Evolutionary conservation across 768 basidiomycete genomes (phyloP).

Genomic region (Mrakia frigida): DNA sequence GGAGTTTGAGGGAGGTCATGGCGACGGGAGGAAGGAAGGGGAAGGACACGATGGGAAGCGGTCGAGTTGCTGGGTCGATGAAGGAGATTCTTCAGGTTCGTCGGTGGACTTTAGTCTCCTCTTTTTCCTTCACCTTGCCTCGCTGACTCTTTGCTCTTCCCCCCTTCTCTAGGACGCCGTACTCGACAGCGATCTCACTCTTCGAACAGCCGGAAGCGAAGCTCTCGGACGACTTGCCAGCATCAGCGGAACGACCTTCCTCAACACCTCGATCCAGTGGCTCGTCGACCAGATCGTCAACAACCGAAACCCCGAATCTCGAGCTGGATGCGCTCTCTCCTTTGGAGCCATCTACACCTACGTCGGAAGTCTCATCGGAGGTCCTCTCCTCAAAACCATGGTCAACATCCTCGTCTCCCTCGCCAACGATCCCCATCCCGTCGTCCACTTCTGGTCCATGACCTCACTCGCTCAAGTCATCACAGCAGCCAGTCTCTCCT

Average conservation of each 20-base stretch:
- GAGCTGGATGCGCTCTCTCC: slow-evolving; percentile 88
- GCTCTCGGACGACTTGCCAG: slow-evolving; percentile 80
- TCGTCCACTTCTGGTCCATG: slow-evolving; percentile 91
- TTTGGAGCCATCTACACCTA: slow-evolving; percentile 87
- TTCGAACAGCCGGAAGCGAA: slow-evolving; percentile 77
- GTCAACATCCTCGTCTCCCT: slow-evolving; percentile 93
- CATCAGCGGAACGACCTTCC: slow-evolving; percentile 73
- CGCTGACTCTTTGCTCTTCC: neutral
- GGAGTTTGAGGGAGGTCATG: slow-evolving; percentile 52
- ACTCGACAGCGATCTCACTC: slow-evolving; percentile 67
- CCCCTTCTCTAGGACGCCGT: slow-evolving; percentile 59
- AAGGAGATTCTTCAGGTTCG: slow-evolving; percentile 72
- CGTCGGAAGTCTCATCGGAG: slow-evolving; percentile 91
- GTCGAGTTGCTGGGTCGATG: slow-evolving; percentile 40
- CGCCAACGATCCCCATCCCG: slow-evolving; percentile 89
- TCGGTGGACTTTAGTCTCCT: neutral
- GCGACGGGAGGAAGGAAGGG: slow-evolving; percentile 35
- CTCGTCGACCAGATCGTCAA: slow-evolving; percentile 89
- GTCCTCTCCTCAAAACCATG: slow-evolving; percentile 88
- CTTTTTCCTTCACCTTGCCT: slow-evolving; percentile 25
- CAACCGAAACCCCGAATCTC: slow-evolving; percentile 84
- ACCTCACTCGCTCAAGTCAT: slow-evolving; percentile 79
- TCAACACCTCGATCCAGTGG: slow-evolving; percentile 79
- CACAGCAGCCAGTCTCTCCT: slow-evolving; percentile 84
- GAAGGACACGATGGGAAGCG: slow-evolving; percentile 38